Evolutionary conservation across 2,329 filamentous ascomycete genomes (phyloP).

Genomic region (Fusarium secorum): DNA sequence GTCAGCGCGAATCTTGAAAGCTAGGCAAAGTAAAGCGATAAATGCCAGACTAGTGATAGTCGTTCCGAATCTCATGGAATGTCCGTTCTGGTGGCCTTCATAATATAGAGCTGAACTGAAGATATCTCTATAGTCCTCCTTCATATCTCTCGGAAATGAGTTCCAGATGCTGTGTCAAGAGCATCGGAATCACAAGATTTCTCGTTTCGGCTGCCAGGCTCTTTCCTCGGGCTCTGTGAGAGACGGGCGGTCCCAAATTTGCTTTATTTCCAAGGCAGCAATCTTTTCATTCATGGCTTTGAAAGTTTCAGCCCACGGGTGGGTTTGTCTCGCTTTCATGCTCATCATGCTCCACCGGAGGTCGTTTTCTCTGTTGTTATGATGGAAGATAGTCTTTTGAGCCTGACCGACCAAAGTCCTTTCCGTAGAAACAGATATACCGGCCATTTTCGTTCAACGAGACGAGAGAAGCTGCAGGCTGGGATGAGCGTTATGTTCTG

Average conservation of each 20-base stretch:
- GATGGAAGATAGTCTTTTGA: background rate
- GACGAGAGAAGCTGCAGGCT: accelerated
- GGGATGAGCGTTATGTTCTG: background rate
- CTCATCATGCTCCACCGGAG: background rate
- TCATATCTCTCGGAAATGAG: background rate
- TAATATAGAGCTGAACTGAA: too few relatives aligned
- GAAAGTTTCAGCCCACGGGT: background rate
- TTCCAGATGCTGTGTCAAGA: background rate
- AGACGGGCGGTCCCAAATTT: background rate
- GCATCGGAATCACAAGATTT: background rate
- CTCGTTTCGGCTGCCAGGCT: background rate
- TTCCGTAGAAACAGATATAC: background rate
- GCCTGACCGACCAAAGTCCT: background rate
- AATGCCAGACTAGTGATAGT: too few relatives aligned
- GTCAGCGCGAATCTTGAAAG: too few relatives aligned
- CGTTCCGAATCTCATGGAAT: too few relatives aligned
- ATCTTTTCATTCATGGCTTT: background rate
- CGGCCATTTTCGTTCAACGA: background rate
- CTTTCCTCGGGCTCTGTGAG: background rate
- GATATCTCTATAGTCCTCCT: background rate
- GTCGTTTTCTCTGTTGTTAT: background rate
- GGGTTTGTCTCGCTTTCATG: background rate
- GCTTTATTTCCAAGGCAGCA: background rate
- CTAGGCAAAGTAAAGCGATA: too few relatives aligned
- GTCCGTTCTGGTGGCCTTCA: too few relatives aligned